A percentile compares a stretch with the other conserved stretches of the same genome.
Evolutionary conservation across 2,329 filamentous ascomycete genomes (phyloP).

Genomic region (Zarea fungicola): DNA sequence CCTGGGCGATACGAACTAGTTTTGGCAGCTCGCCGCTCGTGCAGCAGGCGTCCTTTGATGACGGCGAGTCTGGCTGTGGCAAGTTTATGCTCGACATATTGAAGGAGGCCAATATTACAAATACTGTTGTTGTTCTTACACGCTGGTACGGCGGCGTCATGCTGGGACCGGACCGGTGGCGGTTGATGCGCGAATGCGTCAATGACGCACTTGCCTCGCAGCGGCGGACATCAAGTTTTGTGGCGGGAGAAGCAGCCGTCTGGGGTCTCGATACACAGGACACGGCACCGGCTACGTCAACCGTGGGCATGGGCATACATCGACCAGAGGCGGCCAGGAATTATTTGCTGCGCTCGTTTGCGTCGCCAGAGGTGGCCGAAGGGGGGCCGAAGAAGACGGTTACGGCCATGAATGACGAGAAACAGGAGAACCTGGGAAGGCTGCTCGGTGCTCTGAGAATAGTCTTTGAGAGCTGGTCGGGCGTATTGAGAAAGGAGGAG

Average conservation of each 20-base stretch:
- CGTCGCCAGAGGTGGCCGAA: slow-evolving; percentile 32
- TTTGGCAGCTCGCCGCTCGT: slow-evolving; percentile 34
- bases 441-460: slow-evolving; percentile 67
- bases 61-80: slow-evolving; percentile 57
- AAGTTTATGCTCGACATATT: slow-evolving; percentile 51
- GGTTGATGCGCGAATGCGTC: slow-evolving; percentile 54
- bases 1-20: slow-evolving; percentile 41
- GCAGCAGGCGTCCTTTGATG: slow-evolving; percentile 51
- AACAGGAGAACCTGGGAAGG: slow-evolving; percentile 62
- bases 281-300: slow-evolving; percentile 35
- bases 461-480: slow-evolving; percentile 68
- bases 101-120: slow-evolving; percentile 43
- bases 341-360: slow-evolving; percentile 57
- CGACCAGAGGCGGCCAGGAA: slow-evolving; percentile 62
- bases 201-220: slow-evolving; percentile 49
- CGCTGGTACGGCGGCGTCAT: slow-evolving; percentile 59
- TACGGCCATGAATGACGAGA: slow-evolving; percentile 51
- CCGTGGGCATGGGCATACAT: slow-evolving; percentile 63
- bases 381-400: slow-evolving; percentile 43
- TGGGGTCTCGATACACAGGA: slow-evolving; percentile 57
- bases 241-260: slow-evolving; percentile 48
- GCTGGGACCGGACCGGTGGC: slow-evolving; percentile 57
- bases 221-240: slow-evolving; percentile 30
- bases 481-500: slow-evolving; percentile 57
- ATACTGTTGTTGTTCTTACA: slow-evolving; percentile 53